Base-by-base conservation (phyloP, 768 basidiomycete genomes). In the Hygrocybe coccinea region DNA sequence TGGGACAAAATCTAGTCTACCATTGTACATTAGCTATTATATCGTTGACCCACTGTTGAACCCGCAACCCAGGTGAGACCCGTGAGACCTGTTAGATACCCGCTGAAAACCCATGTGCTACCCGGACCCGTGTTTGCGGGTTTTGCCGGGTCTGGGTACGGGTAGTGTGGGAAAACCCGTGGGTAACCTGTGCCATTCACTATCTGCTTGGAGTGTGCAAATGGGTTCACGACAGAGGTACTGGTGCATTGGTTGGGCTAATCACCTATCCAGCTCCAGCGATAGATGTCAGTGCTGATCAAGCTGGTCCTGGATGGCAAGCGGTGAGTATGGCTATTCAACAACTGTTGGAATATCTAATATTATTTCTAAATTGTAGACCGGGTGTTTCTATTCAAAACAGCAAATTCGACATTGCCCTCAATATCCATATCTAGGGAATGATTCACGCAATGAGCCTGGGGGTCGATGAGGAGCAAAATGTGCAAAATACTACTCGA, bases 341-440 rank as follows among this genome's bases (percentile, higher is more conserved):
- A n/a, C n/a, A n/a, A n/a, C n/a, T n/a, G n/a, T n/a, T n/a, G n/a
- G n/a, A n/a, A n/a, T n/a, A n/a, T n/a, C n/a, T n/a, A n/a, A n/a
- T n/a, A n/a, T n/a, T n/a, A n/a, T n/a, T n/a, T n/a, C n/a, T n/a
- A n/a, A n/a, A n/a, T n/a, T n/a, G n/a, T n/a, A 65, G 66, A 69
- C 62, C 5, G 69, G 71, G 1, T 64, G 61, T 15, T 67, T 58
- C 47, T 74, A 72, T 37, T 56, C 65, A 3, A 63, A 68, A 56
- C 69, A 67, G 5, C 58, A 64, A 34, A 62, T 74, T 12, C 61
- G 69, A 24, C 25, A 58, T 1, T 57, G 69, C 8, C 67, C 69
- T 0, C 48, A 49, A 3, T 74, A 71, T 48, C 65, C 69, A 0
- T 46, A 56, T 14, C 50, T 71, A 3, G 59, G 53, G 10, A 22